phyloP scores from a whole-genome alignment of 2,329 filamentous ascomycete genomes.

The Arachnopeziza araneosa region DNA sequence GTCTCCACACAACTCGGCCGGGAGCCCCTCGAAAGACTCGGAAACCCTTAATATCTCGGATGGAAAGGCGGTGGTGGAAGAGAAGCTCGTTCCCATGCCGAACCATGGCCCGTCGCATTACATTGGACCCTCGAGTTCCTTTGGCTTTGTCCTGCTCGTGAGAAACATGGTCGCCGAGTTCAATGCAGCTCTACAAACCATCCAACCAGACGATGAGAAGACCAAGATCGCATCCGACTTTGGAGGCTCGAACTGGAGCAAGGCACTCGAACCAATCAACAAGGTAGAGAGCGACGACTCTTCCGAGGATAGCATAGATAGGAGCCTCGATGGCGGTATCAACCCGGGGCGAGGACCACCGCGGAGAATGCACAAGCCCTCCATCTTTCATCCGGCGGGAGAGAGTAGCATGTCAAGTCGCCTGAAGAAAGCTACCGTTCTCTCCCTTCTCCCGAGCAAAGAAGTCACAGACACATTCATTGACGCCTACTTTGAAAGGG shows the following conservation, averaged over 20 bases:
- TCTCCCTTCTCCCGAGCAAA: conserved; percentile 30
- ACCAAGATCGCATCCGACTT: conserved; percentile 24
- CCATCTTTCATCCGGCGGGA: conserved; percentile 14
- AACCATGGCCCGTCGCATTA: conserved; percentile 25
- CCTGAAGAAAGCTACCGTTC: conserved; percentile 17
- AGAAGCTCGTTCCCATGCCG: conserved; percentile 25
- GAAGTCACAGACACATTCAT: conserved; percentile 35
- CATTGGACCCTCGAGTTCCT: conserved; percentile 29
- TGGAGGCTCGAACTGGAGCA: conserved; percentile 26
- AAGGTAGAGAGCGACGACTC: conserved; percentile 25
- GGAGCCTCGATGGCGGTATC: background rate
- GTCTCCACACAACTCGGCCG: conserved; percentile 15
- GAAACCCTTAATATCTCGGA: conserved; percentile 6
- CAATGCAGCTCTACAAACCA: conserved; percentile 18
- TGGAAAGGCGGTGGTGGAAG: conserved; percentile 18
- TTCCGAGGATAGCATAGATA: conserved; percentile 14
- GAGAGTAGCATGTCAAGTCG: conserved; percentile 12
- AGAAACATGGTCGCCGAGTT: conserved; percentile 29
- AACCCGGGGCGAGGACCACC: conserved; percentile 2
- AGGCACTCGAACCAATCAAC: conserved; percentile 25
- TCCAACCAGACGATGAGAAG: conserved; percentile 22
- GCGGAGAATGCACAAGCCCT: conserved; percentile 8
- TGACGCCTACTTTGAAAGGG: conserved; percentile 35
- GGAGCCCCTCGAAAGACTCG: conserved; percentile 14
- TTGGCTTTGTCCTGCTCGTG: conserved; percentile 27